Conservation (phyloP, 768 basidiomycete genomes). For the Suillus subaureus region DNA sequence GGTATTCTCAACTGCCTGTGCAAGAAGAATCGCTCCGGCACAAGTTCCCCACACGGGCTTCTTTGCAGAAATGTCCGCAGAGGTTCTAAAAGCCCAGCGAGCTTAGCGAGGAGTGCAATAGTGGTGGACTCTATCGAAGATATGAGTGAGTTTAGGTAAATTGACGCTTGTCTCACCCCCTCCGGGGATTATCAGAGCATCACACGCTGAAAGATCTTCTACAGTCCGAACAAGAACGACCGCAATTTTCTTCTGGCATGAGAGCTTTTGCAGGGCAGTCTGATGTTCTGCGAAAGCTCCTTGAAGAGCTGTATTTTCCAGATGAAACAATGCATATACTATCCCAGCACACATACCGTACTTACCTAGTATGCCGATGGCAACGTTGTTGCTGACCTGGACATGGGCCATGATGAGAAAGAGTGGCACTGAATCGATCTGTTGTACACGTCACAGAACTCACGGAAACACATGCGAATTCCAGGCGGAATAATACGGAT, state of each 20-base stretch:
- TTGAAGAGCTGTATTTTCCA: slow-evolving; percentile 67
- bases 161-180: slow-evolving; percentile 55
- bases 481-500: slow-evolving; percentile 3
- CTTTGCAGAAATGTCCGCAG: slow-evolving; percentile 67
- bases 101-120: slow-evolving; percentile 75
- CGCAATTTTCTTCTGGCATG: slow-evolving; percentile 45
- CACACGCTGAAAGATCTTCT: slow-evolving; percentile 74
- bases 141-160: background rate
- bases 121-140: slow-evolving; percentile 79
- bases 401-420: slow-evolving; percentile 10
- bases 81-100: slow-evolving; percentile 79
- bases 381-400: slow-evolving; percentile 17
- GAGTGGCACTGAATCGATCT: background rate
- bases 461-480: background rate
- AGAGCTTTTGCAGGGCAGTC: slow-evolving; percentile 60
- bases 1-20: slow-evolving; percentile 69
- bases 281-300: slow-evolving; percentile 93
- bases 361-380: slow-evolving; percentile 58
- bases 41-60: slow-evolving; percentile 96
- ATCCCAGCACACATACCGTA: background rate
- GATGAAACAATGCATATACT: background rate
- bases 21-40: slow-evolving; percentile 90
- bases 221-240: slow-evolving; percentile 68
- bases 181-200: slow-evolving; percentile 91
- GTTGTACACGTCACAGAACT: slow-evolving; percentile 1